Conservation (phyloP, 2,329 filamentous ascomycete species). For the Beauveria caledonica region DNA sequence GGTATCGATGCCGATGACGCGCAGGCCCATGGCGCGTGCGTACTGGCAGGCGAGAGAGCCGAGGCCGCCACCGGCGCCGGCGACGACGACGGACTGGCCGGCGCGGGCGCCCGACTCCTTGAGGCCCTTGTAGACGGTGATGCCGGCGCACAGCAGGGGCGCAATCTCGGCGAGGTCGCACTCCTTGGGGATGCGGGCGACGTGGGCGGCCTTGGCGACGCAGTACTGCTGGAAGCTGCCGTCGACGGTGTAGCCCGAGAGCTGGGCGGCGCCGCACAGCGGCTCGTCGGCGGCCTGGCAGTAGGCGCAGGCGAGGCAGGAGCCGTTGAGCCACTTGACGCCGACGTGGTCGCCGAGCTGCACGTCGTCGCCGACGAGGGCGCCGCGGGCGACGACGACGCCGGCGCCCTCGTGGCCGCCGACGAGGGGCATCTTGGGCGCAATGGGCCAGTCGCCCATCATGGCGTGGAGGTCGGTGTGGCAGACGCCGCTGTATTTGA, state of each 20-base stretch:
- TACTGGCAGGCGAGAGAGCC: conserved; percentile 71
- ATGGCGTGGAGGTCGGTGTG: conserved; percentile 77
- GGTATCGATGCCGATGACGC: conserved; percentile 72
- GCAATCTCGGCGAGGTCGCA: conserved; percentile 68
- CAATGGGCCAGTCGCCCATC: conserved; percentile 82
- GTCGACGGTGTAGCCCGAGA: conserved; percentile 90
- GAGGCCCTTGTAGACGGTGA: conserved; percentile 79
- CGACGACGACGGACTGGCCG: conserved; percentile 63
- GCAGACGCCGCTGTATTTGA: conserved; percentile 86
- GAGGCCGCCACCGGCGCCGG: conserved; percentile 67
- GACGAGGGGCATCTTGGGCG: conserved; percentile 74
- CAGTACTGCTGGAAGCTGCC: conserved; percentile 90
- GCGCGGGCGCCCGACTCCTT: conserved; percentile 58
- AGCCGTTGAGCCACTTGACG: conserved; percentile 89
- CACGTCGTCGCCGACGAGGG: conserved; percentile 62
- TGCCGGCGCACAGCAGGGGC: conserved; percentile 75
- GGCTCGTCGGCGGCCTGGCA: conserved; percentile 77
- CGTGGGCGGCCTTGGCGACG: conserved; percentile 77
- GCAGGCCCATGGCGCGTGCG: conserved; percentile 81
- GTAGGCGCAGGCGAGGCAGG: conserved; percentile 75
- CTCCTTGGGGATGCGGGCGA: conserved; percentile 73
- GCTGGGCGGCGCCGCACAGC: conserved; percentile 63
- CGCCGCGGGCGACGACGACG: conserved; percentile 70
- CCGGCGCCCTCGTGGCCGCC: conserved; percentile 77
- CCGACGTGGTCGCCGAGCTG: conserved; percentile 79